Base-by-base conservation (phyloP, 768 basidiomycete species). In the Tylopilus balloui region DNA sequence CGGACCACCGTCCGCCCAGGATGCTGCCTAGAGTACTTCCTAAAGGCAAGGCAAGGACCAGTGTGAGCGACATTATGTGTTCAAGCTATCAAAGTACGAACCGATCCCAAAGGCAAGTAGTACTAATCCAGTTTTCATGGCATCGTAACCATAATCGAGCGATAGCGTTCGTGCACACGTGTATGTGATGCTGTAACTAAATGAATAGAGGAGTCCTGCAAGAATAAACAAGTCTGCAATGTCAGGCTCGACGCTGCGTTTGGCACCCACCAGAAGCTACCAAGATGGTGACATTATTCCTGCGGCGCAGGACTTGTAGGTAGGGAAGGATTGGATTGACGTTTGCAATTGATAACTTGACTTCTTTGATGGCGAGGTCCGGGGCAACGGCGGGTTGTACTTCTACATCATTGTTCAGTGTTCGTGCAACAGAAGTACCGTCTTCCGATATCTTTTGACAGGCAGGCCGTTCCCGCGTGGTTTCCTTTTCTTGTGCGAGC, bases 51-150 rank as follows among this genome's bases (percentile, higher is more conserved):
- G 8, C 3, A 31, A 48, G 37, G 9, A 24, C 4, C 2, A 0
- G 17, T 21, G 19, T 28, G 9, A 47, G 19, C 12, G 4, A 38
- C 0, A 11, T 21, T 23, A 3, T 1, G 20, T 14, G 8, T 12
- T 19, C n/a, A n/a, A 32, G 10, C 4, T 6, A n/a, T 2, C 4
- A 17, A 6, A 31, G 6, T 41, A 60, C 75, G 23, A 32, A 81
- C 86, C 86, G 3, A 79, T 57, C 29, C 92, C 92, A 60, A 78
- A 91, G 0, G 86, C 65, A 12, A 96, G 77, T 1, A 92, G 73
- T 6, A 92, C 81, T 17, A 93, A 67, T 8, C 93, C 93, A 37
- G 86, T 85, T 40, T 78, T 73, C 24, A 96, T 69, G 1, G 92
- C 74, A 47, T 80, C 71, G 63, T 85, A 93, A 27, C 74, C 58